These are phyloP conservation scores for Fusarium mundagurra DNA, from an alignment of 2,329 filamentous ascomycete genomes.

Conservation along the genomic window DNA sequence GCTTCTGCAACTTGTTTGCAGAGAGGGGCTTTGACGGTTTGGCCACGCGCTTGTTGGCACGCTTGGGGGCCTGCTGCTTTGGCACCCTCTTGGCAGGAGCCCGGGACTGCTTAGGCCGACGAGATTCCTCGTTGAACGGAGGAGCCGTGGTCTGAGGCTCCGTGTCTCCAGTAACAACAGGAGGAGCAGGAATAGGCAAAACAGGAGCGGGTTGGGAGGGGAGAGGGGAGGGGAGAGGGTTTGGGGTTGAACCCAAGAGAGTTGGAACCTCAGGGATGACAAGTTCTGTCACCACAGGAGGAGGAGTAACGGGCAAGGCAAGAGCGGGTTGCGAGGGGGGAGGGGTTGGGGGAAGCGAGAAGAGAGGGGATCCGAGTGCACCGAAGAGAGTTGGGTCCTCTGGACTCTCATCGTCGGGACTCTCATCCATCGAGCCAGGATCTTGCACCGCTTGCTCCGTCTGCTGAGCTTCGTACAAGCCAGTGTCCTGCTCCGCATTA, in stretches of 20 bases:
- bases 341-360: no score
- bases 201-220: neutral
- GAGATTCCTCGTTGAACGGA: neutral
- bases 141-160: neutral
- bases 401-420: neutral
- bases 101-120: neutral
- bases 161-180: neutral
- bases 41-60: neutral
- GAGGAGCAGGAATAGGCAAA: neutral
- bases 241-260: no score
- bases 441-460: no score
- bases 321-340: no score
- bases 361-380: no score
- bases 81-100: neutral
- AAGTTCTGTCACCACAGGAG: no score
- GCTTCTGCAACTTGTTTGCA: neutral
- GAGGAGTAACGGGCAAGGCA: no score
- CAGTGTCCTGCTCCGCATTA: neutral
- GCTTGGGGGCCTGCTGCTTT: neutral
- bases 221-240: no score
- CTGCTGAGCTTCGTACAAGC: no score
- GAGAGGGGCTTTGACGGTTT: neutral
- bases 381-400: neutral
- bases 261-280: no score
- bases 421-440: neutral